Conservation (phyloP, 768 basidiomycete species). For the Russula brevipes region DNA sequence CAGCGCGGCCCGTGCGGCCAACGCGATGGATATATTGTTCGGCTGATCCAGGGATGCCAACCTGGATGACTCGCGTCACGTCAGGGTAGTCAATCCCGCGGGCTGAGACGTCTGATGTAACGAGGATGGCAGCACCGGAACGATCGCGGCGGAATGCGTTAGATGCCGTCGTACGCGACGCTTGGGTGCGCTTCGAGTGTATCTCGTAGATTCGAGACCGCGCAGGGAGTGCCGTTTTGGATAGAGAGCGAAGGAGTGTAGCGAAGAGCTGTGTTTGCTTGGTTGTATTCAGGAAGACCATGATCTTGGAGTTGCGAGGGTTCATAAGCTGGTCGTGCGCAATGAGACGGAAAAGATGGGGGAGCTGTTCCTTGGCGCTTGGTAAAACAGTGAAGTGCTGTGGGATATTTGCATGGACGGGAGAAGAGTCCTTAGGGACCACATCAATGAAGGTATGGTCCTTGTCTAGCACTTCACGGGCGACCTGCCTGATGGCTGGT, state of each 20-base stretch:
- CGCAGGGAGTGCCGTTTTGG: conserved; percentile 43
- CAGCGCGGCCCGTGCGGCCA: conserved; percentile 75
- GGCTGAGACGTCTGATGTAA: conserved; percentile 86
- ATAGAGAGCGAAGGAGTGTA: conserved; percentile 52
- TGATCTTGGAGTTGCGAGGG: conserved; percentile 60
- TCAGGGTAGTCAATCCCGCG: conserved; percentile 86
- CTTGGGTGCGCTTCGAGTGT: conserved; percentile 69
- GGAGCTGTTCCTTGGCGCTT: conserved; percentile 59
- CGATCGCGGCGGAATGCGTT: conserved; percentile 53
- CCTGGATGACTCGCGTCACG: conserved; percentile 85
- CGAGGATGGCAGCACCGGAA: conserved; percentile 53
- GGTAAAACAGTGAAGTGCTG: conserved; percentile 80
- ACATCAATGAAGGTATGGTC: conserved; percentile 73
- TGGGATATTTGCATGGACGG: conserved; percentile 68
- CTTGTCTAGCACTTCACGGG: conserved; percentile 50
- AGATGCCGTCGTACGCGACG: conserved; percentile 51
- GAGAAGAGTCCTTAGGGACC: conserved; percentile 52
- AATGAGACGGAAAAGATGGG: conserved; percentile 73
- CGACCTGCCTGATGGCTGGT: conserved; percentile 62
- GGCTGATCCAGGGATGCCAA: conserved; percentile 66
- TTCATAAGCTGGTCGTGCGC: conserved; percentile 82
- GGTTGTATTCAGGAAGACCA: conserved; percentile 82
- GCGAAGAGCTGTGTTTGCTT: conserved; percentile 77
- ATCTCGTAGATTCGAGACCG: conserved; percentile 70
- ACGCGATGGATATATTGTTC: conserved; percentile 85